These are phyloP conservation scores for Hanseniaspora vineae DNA, from an alignment of 805 yeast genomes.

Conservation along the genomic window DNA sequence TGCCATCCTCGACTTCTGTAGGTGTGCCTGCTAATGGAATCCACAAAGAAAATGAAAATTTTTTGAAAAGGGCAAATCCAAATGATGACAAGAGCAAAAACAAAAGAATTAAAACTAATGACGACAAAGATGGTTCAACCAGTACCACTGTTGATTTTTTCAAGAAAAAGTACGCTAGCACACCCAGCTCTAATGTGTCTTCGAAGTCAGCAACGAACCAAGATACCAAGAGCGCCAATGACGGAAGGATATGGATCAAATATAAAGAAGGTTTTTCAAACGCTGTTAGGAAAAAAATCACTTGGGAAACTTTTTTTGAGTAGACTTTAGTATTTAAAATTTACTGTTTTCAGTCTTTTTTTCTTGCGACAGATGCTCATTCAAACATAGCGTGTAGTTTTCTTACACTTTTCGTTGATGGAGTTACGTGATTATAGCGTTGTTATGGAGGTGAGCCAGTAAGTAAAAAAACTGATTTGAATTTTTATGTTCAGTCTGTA, in stretches of 20 bases:
- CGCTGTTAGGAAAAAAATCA: conserved; percentile 75
- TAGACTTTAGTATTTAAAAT: background rate
- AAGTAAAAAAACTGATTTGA: too few species aligned
- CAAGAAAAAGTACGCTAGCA: background rate
- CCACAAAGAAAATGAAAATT: too few species aligned
- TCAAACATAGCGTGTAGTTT: too few species aligned
- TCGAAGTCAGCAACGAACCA: conserved; percentile 13
- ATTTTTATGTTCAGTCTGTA: too few species aligned
- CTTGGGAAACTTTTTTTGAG: conserved; percentile 60
- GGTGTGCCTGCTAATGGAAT: too few species aligned
- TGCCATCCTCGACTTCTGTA: too few species aligned
- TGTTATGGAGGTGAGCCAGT: too few species aligned
- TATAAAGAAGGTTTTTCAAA: conserved; percentile 85
- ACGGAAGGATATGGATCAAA: conserved; percentile 63
- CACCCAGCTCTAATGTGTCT: background rate
- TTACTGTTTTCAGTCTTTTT: background rate
- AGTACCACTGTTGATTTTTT: background rate
- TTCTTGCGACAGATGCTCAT: too few species aligned
- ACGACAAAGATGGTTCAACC: background rate
- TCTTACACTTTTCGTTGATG: too few species aligned
- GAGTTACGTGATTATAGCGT: too few species aligned
- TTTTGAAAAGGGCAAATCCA: conserved; percentile 1
- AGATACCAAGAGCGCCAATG: background rate
- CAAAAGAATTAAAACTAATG: background rate
- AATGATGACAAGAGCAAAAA: conserved; percentile 7